Evolutionary conservation across 2,329 filamentous ascomycete genomes (phyloP), one percentile per base, ranked within the genome.

Genomic region (Aureobasidium namibiae): DNA sequence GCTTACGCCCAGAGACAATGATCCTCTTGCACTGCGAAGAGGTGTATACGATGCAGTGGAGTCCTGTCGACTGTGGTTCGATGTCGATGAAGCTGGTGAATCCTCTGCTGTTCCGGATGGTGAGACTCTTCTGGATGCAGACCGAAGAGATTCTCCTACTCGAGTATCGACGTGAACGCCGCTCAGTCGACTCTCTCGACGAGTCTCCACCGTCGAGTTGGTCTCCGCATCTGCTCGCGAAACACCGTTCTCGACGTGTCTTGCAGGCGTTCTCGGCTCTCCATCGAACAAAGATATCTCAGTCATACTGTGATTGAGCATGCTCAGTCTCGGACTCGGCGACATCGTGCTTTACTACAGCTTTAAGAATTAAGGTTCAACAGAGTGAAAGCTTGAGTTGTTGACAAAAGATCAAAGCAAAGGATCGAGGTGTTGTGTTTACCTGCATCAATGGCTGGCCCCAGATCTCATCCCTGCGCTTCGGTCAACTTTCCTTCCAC

Each of bases 1-100:
- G 5, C 52, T 45, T 36, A 56, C 52, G 2, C 52, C 52, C 6
- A 56, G 31, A 1, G 52, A 56, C 3, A 56, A 39, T 24, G 52
- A 56, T 18, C 52, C 52, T 26, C 52, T 39, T 1, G 52, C 52
- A 36, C 39, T 56, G 39, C 52, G 52, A 4, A 56, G 21, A 18
- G 52, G 52, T 13, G 52, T 56, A 11, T 56, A 56, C 16, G 52
- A 56, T 13, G 52, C 52, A 26, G 39, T n/a, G 2, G 52, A 56
- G 14, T 45, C 52, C 21, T 34, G 39, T 11, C 52, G 52, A 14
- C 39, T 56, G 23, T 56, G 52, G 8, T 14, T 36, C 7, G 52
- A 56, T 18, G 38, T 33, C 11, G 50, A 42, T 2, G 52, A 56
- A 26, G 26, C 39, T 5, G 52, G 29, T 21, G 52, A 56, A n/a